Evolutionary conservation across 176 grass and related monocot genomes (phyloP).

Genomic region (Pharus latifolius): DNA sequence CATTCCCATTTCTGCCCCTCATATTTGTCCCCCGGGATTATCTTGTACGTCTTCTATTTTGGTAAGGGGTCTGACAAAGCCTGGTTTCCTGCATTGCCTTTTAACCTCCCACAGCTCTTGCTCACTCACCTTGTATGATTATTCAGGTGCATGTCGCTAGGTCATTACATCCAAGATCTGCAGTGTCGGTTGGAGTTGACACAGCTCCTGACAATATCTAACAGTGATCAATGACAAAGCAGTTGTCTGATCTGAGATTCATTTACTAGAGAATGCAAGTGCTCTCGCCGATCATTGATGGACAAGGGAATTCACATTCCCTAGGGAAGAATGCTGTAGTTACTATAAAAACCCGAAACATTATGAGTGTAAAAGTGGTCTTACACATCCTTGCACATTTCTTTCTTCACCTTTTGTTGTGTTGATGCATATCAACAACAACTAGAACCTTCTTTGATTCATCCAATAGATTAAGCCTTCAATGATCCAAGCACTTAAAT

Average conservation of each 20-base stretch:
- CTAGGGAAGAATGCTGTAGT: too few species aligned
- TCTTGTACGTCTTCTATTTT: slow-evolving; percentile 89
- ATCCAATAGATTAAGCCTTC: not conserved
- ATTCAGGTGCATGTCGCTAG: slow-evolving; percentile 83
- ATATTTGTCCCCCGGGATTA: slow-evolving; percentile 82
- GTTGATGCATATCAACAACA: too few species aligned
- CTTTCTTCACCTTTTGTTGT: too few species aligned
- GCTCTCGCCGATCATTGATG: too few species aligned
- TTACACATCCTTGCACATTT: too few species aligned
- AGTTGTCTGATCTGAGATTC: not conserved
- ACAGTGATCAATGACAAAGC: slow-evolving; percentile 33
- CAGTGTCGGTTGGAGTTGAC: slow-evolving; percentile 77
- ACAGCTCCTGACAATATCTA: slow-evolving; percentile 50
- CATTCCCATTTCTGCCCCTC: slow-evolving; percentile 63
- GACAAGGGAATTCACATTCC: too few species aligned
- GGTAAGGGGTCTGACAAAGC: slow-evolving; percentile 32
- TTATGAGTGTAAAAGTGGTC: too few species aligned
- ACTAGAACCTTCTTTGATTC: too few species aligned
- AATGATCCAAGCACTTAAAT: not conserved
- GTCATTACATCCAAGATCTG: slow-evolving; percentile 80
- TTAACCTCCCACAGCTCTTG: not conserved
- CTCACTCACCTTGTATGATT: not conserved
- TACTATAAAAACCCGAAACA: too few species aligned
- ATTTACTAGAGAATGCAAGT: not conserved
- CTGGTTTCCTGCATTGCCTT: not conserved